Evolutionary conservation across 2,329 filamentous ascomycete species (phyloP), one percentile per base, ranked within the genome.

Genomic region (Trichoderma pleuroti): DNA sequence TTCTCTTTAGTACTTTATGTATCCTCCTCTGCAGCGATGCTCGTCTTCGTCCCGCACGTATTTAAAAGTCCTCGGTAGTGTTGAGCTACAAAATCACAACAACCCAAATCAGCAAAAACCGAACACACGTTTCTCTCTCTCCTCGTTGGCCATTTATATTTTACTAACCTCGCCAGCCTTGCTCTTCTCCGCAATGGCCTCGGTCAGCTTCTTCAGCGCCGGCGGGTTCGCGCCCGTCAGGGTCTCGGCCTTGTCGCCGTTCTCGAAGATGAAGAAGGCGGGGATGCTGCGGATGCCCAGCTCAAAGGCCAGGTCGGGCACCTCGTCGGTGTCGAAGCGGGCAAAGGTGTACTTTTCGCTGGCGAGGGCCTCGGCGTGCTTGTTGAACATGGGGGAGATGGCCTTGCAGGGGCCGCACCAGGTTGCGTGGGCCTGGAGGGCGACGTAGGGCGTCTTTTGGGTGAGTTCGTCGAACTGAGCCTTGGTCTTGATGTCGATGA

Each of bases 371-470:
- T 77, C 77, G 59, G 87, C 84, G 66, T 88, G 82, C 76, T 84
- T 80, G 71, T 75, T 76, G 82, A 85, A 89, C 71, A 86, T 75
- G 72, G 87, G 87, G 26, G 86, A 85, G 76, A 90, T 89, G 74
- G 81, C 81, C 79, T 87, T 87, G 86, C 88, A 90, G 32, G 87
- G 88, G 49, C 83, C 84, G 80, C 87, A 90, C 88, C 88, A 90
- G 76, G 84, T 81, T 71, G 87, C 87, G 80, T 82, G 85, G 80
- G 89, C 88, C 77, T 90, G 86, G 73, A 87, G 79, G 72, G 84
- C 82, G 73, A 88, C 86, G 79, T 84, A 86, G 60, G 82, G 84
- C 61, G 81, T 86, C 11, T 78, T 78, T 18, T 79, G 74, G 75
- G 88, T 76, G 72, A 89, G 85, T 46, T 79, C 75, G 72, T 86